Evolutionary conservation across 768 basidiomycete genomes (phyloP), one percentile per base, ranked within the genome.

Genomic region (Rhizopogon sp.): DNA sequence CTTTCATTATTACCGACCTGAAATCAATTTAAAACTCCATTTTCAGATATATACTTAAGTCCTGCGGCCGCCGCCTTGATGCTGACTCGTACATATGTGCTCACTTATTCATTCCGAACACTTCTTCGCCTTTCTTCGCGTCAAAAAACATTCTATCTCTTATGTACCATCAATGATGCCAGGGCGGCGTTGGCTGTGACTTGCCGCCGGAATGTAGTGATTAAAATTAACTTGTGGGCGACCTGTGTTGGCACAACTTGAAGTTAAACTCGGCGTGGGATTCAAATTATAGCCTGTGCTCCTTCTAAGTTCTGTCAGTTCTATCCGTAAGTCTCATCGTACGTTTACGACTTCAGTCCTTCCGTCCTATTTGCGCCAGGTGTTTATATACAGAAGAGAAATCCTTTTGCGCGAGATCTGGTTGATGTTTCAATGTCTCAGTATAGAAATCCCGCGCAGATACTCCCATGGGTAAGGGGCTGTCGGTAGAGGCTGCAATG

Each of bases 321-420:
- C 17, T 13, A 33, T 46, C 1, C 25, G 6, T 33, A 46, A 47
- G 11, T 33, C 20, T 7, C 13, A 22, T 16, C 56, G 22, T 54
- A 39, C 62, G 62, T 45, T 61, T 60, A 50, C 9, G 3, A 13
- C 37, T 41, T 54, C 25, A 31, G 3, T 46, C 25, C 37, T 31
- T n/a, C 14, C 33, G 20, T 28, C 37, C 28, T 14, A 59, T 39
- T 7, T 64, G 63, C 61, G 75, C 62, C 54, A 93, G 71, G 66
- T 83, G 85, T 49, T 75, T 72, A 67, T 91, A 94, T 25, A 94
- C 84, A 11, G 84, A 83, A 37, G 89, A 92, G 64, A 95, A 94
- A 61, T 94, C 93, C 62, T 84, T 86, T 47, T 66, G 75, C 1
- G 76, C 82, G 20, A 91, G 74, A 50, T 81, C 87, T 1, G 85